Evolutionary conservation across 805 yeast genomes (phyloP), one percentile per base, ranked within the genome.

Genomic region (Starmerella etchellsii): DNA sequence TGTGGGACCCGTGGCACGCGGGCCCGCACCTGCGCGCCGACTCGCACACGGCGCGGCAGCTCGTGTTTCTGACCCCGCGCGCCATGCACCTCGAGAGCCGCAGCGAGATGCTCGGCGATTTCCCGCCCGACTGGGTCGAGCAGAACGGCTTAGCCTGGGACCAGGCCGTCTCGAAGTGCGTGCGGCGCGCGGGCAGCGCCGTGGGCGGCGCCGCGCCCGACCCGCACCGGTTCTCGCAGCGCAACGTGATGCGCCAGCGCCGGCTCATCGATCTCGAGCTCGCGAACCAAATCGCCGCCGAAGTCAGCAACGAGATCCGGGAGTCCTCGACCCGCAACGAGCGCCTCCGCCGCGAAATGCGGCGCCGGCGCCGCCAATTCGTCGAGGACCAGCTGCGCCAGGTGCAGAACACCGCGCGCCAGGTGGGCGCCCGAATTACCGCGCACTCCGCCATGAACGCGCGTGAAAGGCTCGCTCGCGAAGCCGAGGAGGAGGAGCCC

Each of bases 1-100:
- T n/a, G n/a, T 47, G 48, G 44, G 42, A 39, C 19, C 44, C 47
- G 3, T 41, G 48, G 48, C 4, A 24, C 25, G 37, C 31, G 11
- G 44, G 42, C 14, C 49, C 51, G n/a, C 11, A 16, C 19, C 39
- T 51, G 19, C 43, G 50, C 23, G 31, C 36, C 18, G 43, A 50
- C 21, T 54, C 61, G 18, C 58, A 53, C 42, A 59, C 64, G 4
- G 63, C 63, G 15, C 35, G 47, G 21, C 54, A 60, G 41, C 49
- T 61, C 28, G 50, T 47, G 41, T 50, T 49, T 34, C 39, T 54
- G 25, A 42, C 55, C 1, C 60, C 63, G 2, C 30, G 43, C 23
- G 44, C 47, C n/a, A 34, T 58, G 18, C 53, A 60, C 42, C 40
- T 46, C 19, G 59, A 58, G 40, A 50, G 59, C 26, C 46, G 61